A percentile compares a stretch with the other conserved stretches of the same genome.
Conservation (phyloP, 2,329 filamentous ascomycete species). For the Xylariaceae sp. region DNA sequence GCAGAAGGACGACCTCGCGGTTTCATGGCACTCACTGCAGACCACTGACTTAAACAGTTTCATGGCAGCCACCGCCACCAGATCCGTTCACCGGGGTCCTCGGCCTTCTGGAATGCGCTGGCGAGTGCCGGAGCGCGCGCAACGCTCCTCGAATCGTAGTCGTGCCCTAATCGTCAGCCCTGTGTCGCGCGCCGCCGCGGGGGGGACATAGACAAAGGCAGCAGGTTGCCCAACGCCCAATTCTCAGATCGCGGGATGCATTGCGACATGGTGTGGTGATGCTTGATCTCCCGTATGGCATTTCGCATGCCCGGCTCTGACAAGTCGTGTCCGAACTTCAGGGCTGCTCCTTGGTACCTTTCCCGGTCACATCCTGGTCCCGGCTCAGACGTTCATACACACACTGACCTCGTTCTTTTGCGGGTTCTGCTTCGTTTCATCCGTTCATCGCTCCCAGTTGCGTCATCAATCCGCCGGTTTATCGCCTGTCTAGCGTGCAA, state of each 20-base stretch:
- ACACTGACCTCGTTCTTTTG: slow-evolving; percentile 25
- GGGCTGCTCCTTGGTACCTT: slow-evolving; percentile 20
- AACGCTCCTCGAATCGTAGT: slow-evolving; percentile 24
- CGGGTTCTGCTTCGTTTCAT: slow-evolving; percentile 19
- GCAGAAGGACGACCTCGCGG: slow-evolving; percentile 21
- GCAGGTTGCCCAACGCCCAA: slow-evolving; percentile 17
- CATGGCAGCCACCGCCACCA: slow-evolving; percentile 33
- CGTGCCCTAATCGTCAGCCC: slow-evolving; percentile 20
- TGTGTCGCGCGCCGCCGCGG: slow-evolving; percentile 26
- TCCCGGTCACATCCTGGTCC: slow-evolving; percentile 23
- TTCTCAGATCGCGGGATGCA: slow-evolving; percentile 14
- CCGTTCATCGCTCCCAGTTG: slow-evolving; percentile 26
- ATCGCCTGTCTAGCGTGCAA: slow-evolving; percentile 27
- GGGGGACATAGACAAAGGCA: slow-evolving; percentile 17
- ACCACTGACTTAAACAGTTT: slow-evolving; percentile 31
- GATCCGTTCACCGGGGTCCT: slow-evolving; percentile 25
- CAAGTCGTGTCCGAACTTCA: slow-evolving; percentile 19
- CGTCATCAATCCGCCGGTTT: slow-evolving; percentile 30
- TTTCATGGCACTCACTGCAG: slow-evolving; percentile 32
- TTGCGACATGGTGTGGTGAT: slow-evolving; percentile 15
- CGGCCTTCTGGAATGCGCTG: slow-evolving; percentile 18
- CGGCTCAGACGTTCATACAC: slow-evolving; percentile 18
- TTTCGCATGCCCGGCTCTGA: slow-evolving; percentile 8
- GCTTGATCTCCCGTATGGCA: slow-evolving; percentile 15
- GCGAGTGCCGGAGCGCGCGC: slow-evolving; percentile 20